Evolutionary conservation across 192 early-diverging fungal genomes (phyloP), one percentile per base, ranked within the genome.

Genomic region (Geosiphon pyriformis): DNA sequence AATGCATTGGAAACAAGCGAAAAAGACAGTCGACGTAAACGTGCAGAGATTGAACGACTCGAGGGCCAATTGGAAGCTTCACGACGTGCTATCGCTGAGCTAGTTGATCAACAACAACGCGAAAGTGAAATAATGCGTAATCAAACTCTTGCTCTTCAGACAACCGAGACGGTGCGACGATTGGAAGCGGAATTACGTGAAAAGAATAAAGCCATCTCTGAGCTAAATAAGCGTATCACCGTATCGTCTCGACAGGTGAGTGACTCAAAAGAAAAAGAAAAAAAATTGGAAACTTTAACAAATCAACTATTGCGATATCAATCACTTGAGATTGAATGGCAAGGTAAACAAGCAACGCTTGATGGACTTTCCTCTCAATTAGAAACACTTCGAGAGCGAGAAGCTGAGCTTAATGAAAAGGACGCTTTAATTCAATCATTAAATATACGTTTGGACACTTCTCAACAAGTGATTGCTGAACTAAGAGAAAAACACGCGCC

Each of bases 401-500:
- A 67, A n/a, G 4, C n/a, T 20, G 65, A 67, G 46, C 11, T 67
- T 31, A 37, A 55, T 15, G 65, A 67, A 56, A 67, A 67, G 26
- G 54, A 67, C 6, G 51, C 65, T 46, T 3, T 67, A 22, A 67
- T 67, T 30, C 34, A 57, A 67, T 31, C 65, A 32, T 29, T 67
- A 12, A 57, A 67, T 46, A 67, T 57, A 18, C 65, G 65, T 37
- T 20, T 67, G 30, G 65, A 67, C 6, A 56, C 65, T 29, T 56
- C 65, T 20, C 54, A 54, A 67, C 50, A 67, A 56, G 65, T 67
- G 18, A 67, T 67, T 56, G 35, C 52, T 7, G 65, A 67, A 57
- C 31, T 67, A 30, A 55, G 65, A 42, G 65, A 67, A 27, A 67
- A 67, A 23, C 65, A 67, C 46, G 65, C 65, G 7, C 65, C 65